These are phyloP conservation scores for Phialophora macrospora DNA, from an alignment of 2,329 filamentous ascomycete genomes.

Conservation along the genomic window DNA sequence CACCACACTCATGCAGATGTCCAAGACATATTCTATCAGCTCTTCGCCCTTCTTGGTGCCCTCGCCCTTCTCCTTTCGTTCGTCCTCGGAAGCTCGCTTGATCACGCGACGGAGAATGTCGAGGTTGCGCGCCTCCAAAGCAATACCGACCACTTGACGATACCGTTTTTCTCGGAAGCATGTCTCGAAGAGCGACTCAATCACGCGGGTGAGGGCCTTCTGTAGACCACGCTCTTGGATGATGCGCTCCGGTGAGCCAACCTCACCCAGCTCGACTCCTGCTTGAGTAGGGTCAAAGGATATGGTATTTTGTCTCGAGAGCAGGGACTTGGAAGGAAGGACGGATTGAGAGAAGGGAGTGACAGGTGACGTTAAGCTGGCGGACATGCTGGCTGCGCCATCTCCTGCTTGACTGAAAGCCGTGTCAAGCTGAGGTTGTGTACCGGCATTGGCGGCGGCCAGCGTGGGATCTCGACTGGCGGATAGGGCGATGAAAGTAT, in stretches of 20 bases:
- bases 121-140: constrained; percentile 90
- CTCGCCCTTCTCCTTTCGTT: constrained; percentile 68
- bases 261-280: constrained; percentile 61
- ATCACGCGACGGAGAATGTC: constrained; percentile 86
- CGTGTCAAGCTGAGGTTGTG: constrained; percentile 71
- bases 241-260: constrained; percentile 62
- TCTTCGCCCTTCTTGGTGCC: constrained; percentile 74
- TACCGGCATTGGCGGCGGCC: constrained; percentile 54
- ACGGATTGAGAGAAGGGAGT: constrained; percentile 95
- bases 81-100: constrained; percentile 83
- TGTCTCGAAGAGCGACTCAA: constrained; percentile 87
- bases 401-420: constrained; percentile 72
- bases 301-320: constrained; percentile 77
- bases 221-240: constrained; percentile 75
- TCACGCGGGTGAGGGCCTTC: constrained; percentile 77
- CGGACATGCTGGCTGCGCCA: constrained; percentile 69
- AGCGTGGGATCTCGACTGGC: constrained; percentile 62
- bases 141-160: constrained; percentile 94
- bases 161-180: constrained; percentile 87
- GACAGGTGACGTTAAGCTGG: constrained; percentile 78
- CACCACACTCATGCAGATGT: constrained; percentile 97
- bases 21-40: constrained; percentile 92
- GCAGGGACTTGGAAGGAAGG: constrained; percentile 88
- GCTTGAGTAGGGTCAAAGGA: constrained; percentile 62
- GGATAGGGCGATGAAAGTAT: constrained; percentile 90